A percentile compares a stretch with the other conserved stretches of the same genome.
These are phyloP conservation scores for Malassezia equina DNA, from an alignment of 1,284 basidiomycete species.

Conservation along the genomic window DNA sequence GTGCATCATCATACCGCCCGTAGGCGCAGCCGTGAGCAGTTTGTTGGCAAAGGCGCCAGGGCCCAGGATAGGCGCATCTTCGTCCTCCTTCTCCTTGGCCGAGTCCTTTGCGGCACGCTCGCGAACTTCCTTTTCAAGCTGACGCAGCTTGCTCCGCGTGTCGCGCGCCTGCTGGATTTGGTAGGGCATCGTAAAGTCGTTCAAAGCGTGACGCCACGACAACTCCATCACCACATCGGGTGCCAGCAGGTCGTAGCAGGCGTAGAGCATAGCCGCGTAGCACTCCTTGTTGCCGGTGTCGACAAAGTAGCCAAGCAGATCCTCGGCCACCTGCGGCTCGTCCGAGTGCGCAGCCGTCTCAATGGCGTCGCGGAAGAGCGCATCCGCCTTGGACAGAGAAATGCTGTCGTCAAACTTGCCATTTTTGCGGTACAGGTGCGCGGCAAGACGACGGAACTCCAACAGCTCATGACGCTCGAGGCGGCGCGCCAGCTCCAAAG, in stretches of 20 bases:
- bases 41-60: slow-evolving; percentile 21
- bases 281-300: slow-evolving; percentile 97
- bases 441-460: slow-evolving; percentile 80
- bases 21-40: slow-evolving; percentile 2
- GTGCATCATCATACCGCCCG: background rate
- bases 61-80: slow-evolving; percentile 46
- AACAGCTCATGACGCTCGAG: slow-evolving; percentile 83
- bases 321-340: slow-evolving; percentile 77
- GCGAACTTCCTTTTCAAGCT: slow-evolving; percentile 70
- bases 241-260: slow-evolving; percentile 82
- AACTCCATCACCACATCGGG: slow-evolving; percentile 87
- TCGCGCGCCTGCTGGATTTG: slow-evolving; percentile 65
- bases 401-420: slow-evolving; percentile 88
- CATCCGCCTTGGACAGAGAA: slow-evolving; percentile 83
- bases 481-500: slow-evolving; percentile 71
- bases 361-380: slow-evolving; percentile 91
- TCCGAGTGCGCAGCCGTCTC: slow-evolving; percentile 76
- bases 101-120: slow-evolving; percentile 64
- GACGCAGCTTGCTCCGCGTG: slow-evolving; percentile 32
- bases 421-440: slow-evolving; percentile 96
- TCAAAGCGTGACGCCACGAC: slow-evolving; percentile 85
- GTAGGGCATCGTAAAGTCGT: slow-evolving; percentile 94
- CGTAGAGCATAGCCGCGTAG: slow-evolving; percentile 78
- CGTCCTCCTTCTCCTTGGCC: slow-evolving; percentile 69
- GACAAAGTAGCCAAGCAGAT: slow-evolving; percentile 71